Evolutionary conservation across 2,329 filamentous ascomycete species (phyloP).

Genomic region (Penicillium olsonii): DNA sequence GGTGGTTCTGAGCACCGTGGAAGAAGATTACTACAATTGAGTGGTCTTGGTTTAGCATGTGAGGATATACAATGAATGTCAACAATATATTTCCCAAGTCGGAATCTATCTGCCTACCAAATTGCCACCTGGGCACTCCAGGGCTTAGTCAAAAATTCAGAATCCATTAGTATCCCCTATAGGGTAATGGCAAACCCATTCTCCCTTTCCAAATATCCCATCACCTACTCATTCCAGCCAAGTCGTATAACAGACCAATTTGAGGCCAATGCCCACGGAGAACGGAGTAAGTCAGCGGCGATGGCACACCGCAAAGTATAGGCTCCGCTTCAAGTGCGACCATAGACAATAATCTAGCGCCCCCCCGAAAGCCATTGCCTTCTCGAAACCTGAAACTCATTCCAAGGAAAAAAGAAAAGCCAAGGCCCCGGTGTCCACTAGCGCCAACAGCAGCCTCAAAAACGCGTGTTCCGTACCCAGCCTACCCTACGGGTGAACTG

Average conservation of each 20-base stretch:
- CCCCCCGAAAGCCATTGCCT: neutral
- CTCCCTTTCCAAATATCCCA: too few relatives aligned
- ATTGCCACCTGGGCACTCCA: neutral
- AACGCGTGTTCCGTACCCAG: constrained; percentile 27
- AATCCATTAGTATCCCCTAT: neutral
- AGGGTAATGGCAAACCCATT: too few relatives aligned
- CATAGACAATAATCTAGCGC: constrained; percentile 7
- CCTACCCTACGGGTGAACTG: constrained; percentile 13
- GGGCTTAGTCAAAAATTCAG: neutral
- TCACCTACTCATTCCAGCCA: constrained; percentile 1
- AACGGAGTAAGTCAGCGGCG: constrained; percentile 1
- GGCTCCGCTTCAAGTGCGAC: constrained; percentile 6
- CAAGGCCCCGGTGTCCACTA: constrained; percentile 21
- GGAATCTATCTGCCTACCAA: neutral
- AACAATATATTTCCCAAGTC: neutral
- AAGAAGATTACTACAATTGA: too few relatives aligned
- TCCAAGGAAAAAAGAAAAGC: constrained; percentile 8
- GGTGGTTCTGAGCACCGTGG: too few relatives aligned
- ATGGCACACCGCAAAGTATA: constrained; percentile 7
- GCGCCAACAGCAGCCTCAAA: constrained; percentile 18
- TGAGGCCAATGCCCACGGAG: constrained; percentile 8
- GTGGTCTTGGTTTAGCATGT: too few relatives aligned
- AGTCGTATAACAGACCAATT: constrained; percentile 1
- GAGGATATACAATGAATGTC: too few relatives aligned
- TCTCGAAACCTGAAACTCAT: constrained; percentile 11